Evolutionary conservation across 2,329 filamentous ascomycete species (phyloP), one percentile per base, ranked within the genome.

Genomic region (Fusarium globosum): DNA sequence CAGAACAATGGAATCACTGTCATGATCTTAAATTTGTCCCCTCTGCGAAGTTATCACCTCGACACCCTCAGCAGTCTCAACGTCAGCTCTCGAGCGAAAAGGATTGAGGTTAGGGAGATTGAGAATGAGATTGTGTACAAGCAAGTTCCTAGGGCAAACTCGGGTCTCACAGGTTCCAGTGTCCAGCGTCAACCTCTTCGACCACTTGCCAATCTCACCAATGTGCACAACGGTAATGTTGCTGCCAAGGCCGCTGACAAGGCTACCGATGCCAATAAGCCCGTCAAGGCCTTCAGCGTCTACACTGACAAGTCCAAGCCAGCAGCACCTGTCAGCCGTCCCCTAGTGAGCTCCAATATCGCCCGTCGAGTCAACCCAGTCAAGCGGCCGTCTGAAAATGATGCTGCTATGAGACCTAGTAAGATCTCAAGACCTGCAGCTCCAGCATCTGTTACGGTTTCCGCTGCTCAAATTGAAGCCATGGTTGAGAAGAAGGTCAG

Each of bases 1-100:
- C 96, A 98, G 84, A 98, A 98, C 84, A 94, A 97, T 73, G 96
- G 96, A 57, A 90, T 97, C 75, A 98, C 95, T 0, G 89, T 98
- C 79, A 98, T 98, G 96, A 96, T 98, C 66, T 87, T 98, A 42
- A 98, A 98, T 79, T 88, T 98, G 6, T 94, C 96, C 0, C 95
- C 96, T 0, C 88, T 97, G n/a, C 91, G 94, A 71, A 95, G 94
- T 76, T 98, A 97, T 80, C 96, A 98, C 79, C 88, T 97, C 43
- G 96, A 98, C 80, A 98, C 96, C 0, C 87, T 98, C 11, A 97
- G 94, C 82, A 97, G 95, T 71, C 85, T 98, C 60, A 98, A 97
- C 79, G 96, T 98, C 79, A 96, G 95, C 78, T 98, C 96, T 58
- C 90, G 96, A 16, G 97, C 96, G 30, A 98, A 98, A 86, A 94